Conservation (phyloP, 768 basidiomycete species). For the Fomitopsis serialis region DNA sequence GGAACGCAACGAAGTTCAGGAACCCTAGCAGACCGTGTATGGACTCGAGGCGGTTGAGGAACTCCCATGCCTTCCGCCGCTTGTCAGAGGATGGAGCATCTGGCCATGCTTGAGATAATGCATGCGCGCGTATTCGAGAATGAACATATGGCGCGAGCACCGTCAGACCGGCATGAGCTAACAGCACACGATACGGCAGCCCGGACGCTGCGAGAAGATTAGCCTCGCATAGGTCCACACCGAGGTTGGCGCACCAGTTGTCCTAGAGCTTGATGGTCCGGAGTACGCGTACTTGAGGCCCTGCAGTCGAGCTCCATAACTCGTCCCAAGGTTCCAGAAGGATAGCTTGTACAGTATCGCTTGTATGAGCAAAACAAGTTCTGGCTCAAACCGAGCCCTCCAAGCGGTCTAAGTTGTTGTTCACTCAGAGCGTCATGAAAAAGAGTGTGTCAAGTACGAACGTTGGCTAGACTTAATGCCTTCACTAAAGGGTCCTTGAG, state of each 20-base stretch:
- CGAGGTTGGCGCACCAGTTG: too few species aligned
- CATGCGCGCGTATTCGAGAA: conserved; percentile 64
- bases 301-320: conserved; percentile 81
- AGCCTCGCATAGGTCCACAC: not conserved
- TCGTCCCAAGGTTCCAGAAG: conserved; percentile 74
- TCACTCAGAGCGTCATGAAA: too few species aligned
- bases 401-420: conserved; percentile 41
- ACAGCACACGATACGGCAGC: conserved; percentile 53
- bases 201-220: conserved; percentile 47
- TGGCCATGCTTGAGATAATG: conserved; percentile 84
- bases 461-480: conserved; percentile 63
- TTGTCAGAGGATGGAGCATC: conserved; percentile 80
- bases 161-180: conserved; percentile 68
- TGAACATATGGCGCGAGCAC: conserved; percentile 77
- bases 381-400: conserved; percentile 64
- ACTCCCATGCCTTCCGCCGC: conserved; percentile 68
- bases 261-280: too few species aligned
- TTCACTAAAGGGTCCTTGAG: conserved; percentile 78
- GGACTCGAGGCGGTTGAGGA: conserved; percentile 63
- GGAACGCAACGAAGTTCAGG: conserved; percentile 74
- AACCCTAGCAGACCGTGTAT: conserved; percentile 56
- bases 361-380: conserved; percentile 65
- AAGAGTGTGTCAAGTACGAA: conserved; percentile 34
- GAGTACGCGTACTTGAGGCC: conserved; percentile 53
- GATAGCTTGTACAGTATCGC: conserved; percentile 76